Base-by-base conservation (phyloP, 2,329 filamentous ascomycete genomes). In the Dactylellina cionopaga region DNA sequence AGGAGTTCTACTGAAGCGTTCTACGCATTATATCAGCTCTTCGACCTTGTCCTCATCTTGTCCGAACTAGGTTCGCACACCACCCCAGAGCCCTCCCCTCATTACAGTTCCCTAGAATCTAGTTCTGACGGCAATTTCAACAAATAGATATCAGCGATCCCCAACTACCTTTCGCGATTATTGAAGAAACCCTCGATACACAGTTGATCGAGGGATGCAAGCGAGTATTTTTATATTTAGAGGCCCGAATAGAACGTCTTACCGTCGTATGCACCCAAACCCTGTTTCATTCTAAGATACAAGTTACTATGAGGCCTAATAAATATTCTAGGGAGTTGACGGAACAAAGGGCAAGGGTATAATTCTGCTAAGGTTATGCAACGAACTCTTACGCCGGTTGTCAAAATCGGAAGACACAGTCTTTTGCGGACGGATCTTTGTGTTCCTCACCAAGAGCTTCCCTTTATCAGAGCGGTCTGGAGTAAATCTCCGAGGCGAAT, bases 401-500 rank as follows among this genome's bases (percentile, higher is more conserved):
- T 74, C 69, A 6, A 74, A 74, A 46, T 74, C 69, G 10, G 69
- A 74, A 56, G 69, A 99, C 80, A 96, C 95, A 0, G 92, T 96
- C 0, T 99, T 99, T 79, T 99, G 95, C 78, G 95, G 95, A 13
- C 87, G 95, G 37, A 95, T 99, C 24, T 98, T 98, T 80, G 97
- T 99, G 75, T 99, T 97, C 80, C 87, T 99, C 79, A 99, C 98
- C 80, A 95, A 99, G 80, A 96, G 92, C 80, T 98, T 99, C 78
- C 95, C 95, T 0, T 84, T 99, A 0, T 94, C 94, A 29, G 96
- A 99, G 81, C 95, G 94, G 79, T 98, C 95, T 79, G 97, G 95
- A 0, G 95, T 99, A 52, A 99, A 99, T 78, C 84, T 98, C 37
- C 88, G 95, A 55, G 95, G 95, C 76, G 94, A 98, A 81, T 99